Evolutionary conservation across 257 asterid genomes (phyloP).

Genomic region (Gardenia jasminoides): DNA sequence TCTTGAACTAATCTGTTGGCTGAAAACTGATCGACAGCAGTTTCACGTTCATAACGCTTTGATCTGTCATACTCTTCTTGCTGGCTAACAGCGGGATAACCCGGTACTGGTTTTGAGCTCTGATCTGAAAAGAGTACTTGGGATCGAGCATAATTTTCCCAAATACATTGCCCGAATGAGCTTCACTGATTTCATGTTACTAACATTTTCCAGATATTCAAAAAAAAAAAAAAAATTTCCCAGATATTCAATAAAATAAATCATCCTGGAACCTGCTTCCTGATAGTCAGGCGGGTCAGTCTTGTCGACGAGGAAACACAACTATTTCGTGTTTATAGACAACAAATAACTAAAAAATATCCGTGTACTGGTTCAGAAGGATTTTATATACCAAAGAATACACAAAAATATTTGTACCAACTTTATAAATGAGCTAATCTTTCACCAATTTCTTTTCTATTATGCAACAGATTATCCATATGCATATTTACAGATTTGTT

Average conservation of each 20-base stretch:
- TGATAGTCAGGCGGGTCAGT: neutral
- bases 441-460: slow-evolving; percentile 19
- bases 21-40: neutral
- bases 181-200: neutral
- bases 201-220: neutral
- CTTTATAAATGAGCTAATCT: slow-evolving; percentile 17
- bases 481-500: slow-evolving; percentile 27
- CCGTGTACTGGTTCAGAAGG: neutral
- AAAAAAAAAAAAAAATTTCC: no score
- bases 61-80: neutral
- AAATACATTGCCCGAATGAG: neutral
- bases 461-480: slow-evolving; percentile 22
- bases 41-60: neutral
- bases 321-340: no score
- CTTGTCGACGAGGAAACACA: neutral
- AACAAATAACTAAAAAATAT: neutral
- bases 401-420: slow-evolving; percentile 13
- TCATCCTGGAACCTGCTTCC: no score
- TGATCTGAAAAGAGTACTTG: neutral
- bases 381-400: slow-evolving; percentile 15
- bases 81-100: neutral
- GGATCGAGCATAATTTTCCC: neutral
- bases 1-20: neutral
- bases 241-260: no score
- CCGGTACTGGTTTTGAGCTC: neutral